phyloP scores from a whole-genome alignment of 1,284 basidiomycete genomes.

The Apiotrichum sp. region DNA sequence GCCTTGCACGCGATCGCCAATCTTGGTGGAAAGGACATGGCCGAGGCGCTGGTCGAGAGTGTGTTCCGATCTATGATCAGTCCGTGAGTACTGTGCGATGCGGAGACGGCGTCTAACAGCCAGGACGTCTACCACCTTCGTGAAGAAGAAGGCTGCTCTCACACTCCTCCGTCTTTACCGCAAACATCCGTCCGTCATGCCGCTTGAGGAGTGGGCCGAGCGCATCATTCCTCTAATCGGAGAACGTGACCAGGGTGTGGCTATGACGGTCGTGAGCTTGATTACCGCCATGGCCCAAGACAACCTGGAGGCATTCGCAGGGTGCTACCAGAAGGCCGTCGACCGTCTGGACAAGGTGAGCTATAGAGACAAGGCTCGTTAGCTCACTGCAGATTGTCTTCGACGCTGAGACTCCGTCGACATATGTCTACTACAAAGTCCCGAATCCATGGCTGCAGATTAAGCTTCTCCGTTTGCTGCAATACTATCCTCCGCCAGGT shows the following conservation, averaged over 20 bases:
- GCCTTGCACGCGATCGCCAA: slow-evolving; percentile 98
- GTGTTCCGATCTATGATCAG: slow-evolving; percentile 94
- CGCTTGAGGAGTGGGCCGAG: slow-evolving; percentile 89
- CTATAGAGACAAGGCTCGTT: not conserved
- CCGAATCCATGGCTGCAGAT: slow-evolving; percentile 98
- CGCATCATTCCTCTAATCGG: slow-evolving; percentile 93
- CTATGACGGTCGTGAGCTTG: slow-evolving; percentile 84
- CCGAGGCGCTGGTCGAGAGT: slow-evolving; percentile 84
- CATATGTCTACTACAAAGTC: slow-evolving; percentile 81
- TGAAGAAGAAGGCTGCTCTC: slow-evolving; percentile 97
- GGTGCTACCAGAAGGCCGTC: slow-evolving; percentile 91
- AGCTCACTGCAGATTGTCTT: slow-evolving; percentile 65
- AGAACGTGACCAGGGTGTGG: slow-evolving; percentile 86
- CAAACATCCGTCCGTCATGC: slow-evolving; percentile 91
- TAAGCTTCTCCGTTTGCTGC: slow-evolving; percentile 84
- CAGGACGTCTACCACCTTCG: slow-evolving; percentile 79
- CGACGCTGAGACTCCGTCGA: slow-evolving; percentile 77
- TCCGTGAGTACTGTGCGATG: slow-evolving; percentile 58
- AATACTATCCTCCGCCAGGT: slow-evolving; percentile 94
- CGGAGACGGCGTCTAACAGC: slow-evolving; percentile 34
- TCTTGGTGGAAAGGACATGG: slow-evolving; percentile 96
- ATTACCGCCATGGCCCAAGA: slow-evolving; percentile 95
- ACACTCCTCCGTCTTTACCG: slow-evolving; percentile 88
- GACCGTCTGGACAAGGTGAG: slow-evolving; percentile 77
- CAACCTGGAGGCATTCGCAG: slow-evolving; percentile 77